Base-by-base conservation (phyloP, 805 yeast species). In the Kodamaea fukazawae region DNA sequence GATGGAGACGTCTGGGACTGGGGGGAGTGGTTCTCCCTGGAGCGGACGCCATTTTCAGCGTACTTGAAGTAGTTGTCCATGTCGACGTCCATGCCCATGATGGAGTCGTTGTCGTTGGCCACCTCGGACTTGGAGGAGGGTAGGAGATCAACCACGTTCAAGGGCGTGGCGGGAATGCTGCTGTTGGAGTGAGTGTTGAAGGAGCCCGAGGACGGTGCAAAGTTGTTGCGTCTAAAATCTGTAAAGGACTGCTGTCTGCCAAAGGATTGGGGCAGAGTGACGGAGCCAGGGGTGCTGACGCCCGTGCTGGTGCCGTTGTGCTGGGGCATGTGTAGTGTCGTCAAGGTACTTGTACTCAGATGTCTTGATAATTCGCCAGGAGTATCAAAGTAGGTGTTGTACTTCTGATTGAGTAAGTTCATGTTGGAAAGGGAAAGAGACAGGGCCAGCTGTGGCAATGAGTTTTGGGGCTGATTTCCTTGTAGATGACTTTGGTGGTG, bases 351-450 rank as follows among this genome's bases (percentile, higher is more conserved):
- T 30, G 38, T 29, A 17, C 49, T 46, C 38, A 36, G 44, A n/a
- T 43, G 43, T n/a, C 49, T 29, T 5, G 46, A 46, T 8, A 38
- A 33, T 7, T 38, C 29, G 11, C 34, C 29, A 4, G 42, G 36
- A 13, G 43, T 49, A 34, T 55, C 60, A 38, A 58, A 57, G 47
- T 48, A 60, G 7, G 51, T 43, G 26, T 30, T 38, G 32, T 36
- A 29, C 25, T 54, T 44, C 33, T 51, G 54, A 38, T 57, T 58
- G 29, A 60, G 45, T 3, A 52, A 34, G 33, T 48, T 54, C 26
- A 52, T 46, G 45, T 58, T 61, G 18, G 54, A 40, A 2, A 59
- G 51, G 4, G 62, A 58, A 14, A 57, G 48, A 6, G 60, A 49
- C 30, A 34, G 54, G 23, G 31, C 41, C 36, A 9, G 42, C 7